Conservation (phyloP, 352 stramenopile species). For the Pythium phragmiticola region DNA sequence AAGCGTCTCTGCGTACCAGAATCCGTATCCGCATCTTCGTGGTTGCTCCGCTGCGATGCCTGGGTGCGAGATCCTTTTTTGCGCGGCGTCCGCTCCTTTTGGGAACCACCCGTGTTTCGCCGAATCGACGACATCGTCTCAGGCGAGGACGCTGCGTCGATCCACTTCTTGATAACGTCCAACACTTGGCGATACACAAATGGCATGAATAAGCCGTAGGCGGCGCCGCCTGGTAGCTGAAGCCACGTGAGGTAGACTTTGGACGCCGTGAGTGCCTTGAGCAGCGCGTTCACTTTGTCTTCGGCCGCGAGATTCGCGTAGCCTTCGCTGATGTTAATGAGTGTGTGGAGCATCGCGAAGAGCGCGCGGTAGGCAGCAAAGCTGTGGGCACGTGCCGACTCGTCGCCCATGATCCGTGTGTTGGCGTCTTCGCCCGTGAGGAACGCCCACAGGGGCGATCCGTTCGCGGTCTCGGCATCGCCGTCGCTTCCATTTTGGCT, state of each 20-base stretch:
- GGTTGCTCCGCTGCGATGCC: constrained; percentile 10
- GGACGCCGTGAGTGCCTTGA: constrained; percentile 62
- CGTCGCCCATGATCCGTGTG: constrained; percentile 31
- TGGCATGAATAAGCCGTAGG: constrained; percentile 84
- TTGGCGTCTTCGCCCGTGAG: constrained; percentile 33
- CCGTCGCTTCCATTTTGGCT: neutral
- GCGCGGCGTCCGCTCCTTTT: constrained; percentile 17
- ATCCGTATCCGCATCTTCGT: constrained; percentile 27
- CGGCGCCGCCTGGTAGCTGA: constrained; percentile 73
- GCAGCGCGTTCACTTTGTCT: constrained; percentile 41
- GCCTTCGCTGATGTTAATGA: constrained; percentile 59
- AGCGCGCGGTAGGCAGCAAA: constrained; percentile 62
- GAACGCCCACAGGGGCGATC: constrained; percentile 51
- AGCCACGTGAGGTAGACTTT: constrained; percentile 83
- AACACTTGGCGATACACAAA: constrained; percentile 84
- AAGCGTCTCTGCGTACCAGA: constrained; percentile 34
- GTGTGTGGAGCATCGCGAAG: constrained; percentile 53
- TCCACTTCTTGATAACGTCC: constrained; percentile 80
- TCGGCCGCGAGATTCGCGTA: constrained; percentile 39
- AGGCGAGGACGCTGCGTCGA: constrained; percentile 28
- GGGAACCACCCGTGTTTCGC: constrained; percentile 2
- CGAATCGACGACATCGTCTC: constrained; percentile 21
- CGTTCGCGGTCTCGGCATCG: constrained; percentile 7
- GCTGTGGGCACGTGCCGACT: constrained; percentile 32
- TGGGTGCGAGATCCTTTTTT: constrained; percentile 15